These are phyloP conservation scores for Phytophthora pistaciae DNA, from an alignment of 352 stramenopile species.

Conservation along the genomic window DNA sequence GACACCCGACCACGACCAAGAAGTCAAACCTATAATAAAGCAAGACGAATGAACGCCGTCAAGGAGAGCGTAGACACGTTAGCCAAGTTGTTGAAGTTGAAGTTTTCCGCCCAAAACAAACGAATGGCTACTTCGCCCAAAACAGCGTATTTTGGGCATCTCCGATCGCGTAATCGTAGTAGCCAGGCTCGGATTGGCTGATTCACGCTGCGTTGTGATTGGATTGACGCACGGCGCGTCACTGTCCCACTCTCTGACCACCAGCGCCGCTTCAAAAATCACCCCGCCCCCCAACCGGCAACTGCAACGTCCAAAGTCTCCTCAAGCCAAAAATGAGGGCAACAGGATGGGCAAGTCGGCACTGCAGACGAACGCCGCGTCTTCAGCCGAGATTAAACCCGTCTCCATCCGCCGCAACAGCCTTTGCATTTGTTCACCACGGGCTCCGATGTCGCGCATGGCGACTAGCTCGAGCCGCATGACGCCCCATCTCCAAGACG, in stretches of 20 bases:
- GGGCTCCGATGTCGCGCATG: neutral
- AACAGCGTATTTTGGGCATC: neutral
- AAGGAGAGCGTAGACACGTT: too few relatives aligned
- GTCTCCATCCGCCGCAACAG: neutral
- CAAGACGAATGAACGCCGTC: neutral
- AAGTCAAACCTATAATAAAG: conserved; percentile 38
- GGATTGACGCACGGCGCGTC: neutral
- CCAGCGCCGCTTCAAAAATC: conserved; percentile 2
- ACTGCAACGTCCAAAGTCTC: conserved; percentile 3
- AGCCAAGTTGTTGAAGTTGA: neutral
- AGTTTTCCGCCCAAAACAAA: neutral
- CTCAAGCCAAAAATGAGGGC: neutral
- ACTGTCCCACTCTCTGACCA: conserved; percentile 2
- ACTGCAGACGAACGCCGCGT: neutral
- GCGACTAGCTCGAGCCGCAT: neutral
- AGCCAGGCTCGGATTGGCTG: neutral
- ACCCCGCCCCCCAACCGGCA: neutral
- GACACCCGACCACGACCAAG: conserved; percentile 20
- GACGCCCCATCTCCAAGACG: conserved; percentile 12
- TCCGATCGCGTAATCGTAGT: neutral
- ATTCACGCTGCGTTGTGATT: neutral
- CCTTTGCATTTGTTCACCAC: neutral
- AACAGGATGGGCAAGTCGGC: neutral
- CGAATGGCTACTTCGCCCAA: neutral
- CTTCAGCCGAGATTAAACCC: neutral